Evolutionary conservation across 2,329 filamentous ascomycete species (phyloP), one percentile per base, ranked within the genome.

Genomic region (Fusarium coicis): DNA sequence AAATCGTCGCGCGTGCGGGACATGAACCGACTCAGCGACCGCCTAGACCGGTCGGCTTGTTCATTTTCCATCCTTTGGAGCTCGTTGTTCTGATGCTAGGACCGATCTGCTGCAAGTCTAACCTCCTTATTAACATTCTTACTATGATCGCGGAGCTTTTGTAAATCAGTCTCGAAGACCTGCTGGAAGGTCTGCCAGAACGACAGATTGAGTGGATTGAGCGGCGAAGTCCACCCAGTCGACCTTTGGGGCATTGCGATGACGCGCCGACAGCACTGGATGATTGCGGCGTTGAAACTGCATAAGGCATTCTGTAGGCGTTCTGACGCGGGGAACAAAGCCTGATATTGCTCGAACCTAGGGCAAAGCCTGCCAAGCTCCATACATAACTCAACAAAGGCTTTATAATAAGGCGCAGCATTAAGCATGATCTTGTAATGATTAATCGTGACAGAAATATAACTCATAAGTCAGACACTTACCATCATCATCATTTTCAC

Each of bases 361-460:
- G 84, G 84, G 60, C 78, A 83, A 12, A 79, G 53, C 2, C 66
- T 72, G 10, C 79, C 79, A 16, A 86, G 69, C 3, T 74, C 75
- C 76, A 82, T 78, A 40, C 85, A 81, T 11, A 81, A 72, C 10
- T 81, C 74, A 1, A 83, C 81, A 12, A 83, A 73, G 10, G 78
- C 80, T 46, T 84, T 81, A 37, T 83, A 85, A 55, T 84, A 85
- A 1, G 82, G 81, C 0, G 76, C 76, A 40, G 80, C 80, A 26
- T 83, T 84, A 3, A 79, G 68, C 2, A 79, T 68, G 21, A 79
- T 60, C 82, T 83, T 39, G 16, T 47, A 8, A n/a, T n/a, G 23
- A 28, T 46, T 0, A 21, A 14, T 6, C 6, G 3, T 0, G 16
- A 5, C 11, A 1, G 10, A 0, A 4, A 4, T 18, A 6, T 8